Evolutionary conservation across 345 rosid genomes (phyloP).

Genomic region (Triadica sebifera): DNA sequence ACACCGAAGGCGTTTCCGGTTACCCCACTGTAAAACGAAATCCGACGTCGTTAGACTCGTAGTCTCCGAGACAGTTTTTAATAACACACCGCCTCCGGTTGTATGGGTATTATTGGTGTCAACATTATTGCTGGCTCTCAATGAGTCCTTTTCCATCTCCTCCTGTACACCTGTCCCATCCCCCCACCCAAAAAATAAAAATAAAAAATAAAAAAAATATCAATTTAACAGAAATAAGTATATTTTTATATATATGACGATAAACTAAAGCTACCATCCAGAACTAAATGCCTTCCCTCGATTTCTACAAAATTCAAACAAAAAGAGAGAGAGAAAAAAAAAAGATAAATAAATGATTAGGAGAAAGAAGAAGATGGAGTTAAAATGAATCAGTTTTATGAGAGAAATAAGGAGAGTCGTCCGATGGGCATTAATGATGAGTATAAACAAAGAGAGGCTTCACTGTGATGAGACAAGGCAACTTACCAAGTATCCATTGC

Average conservation of each 20-base stretch:
- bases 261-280: neutral
- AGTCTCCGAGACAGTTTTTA: constrained; percentile 38
- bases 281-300: neutral
- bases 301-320: constrained; percentile 15
- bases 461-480: constrained; percentile 1
- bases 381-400: neutral
- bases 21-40: constrained; percentile 70
- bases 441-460: neutral
- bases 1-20: constrained; percentile 67
- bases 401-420: no score
- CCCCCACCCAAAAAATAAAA: constrained; percentile 13
- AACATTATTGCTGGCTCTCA: constrained; percentile 30
- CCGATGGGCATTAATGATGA: constrained; percentile 6
- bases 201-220: neutral
- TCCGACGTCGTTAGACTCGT: constrained; percentile 45
- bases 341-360: neutral
- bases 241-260: neutral
- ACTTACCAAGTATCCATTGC: constrained; percentile 1
- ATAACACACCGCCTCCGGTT: constrained; percentile 24
- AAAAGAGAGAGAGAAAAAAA: neutral
- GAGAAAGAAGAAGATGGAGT: no score
- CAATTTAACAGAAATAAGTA: neutral
- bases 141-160: constrained; percentile 50
- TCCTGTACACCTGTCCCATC: constrained; percentile 30
- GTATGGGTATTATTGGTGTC: constrained; percentile 17